A percentile compares a stretch with the other conserved stretches of the same genome.
Evolutionary conservation across 2,329 filamentous ascomycete species (phyloP).

Genomic region (Claviceps humidiphila): DNA sequence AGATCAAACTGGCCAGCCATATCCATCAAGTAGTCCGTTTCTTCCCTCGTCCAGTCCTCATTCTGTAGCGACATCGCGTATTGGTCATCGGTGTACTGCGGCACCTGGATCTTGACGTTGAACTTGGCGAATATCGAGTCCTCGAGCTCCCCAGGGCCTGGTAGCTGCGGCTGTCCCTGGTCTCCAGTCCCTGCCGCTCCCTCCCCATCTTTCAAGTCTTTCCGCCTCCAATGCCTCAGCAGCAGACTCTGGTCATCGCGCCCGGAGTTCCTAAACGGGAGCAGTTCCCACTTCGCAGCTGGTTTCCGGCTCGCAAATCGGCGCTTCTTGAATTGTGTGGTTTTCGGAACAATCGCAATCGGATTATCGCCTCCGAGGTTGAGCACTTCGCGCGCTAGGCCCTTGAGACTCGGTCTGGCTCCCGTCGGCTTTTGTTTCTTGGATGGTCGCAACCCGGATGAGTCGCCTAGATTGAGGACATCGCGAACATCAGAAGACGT

Average conservation of each 20-base stretch:
- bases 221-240: conserved; percentile 69
- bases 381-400: conserved; percentile 52
- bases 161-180: neutral
- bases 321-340: conserved; percentile 45
- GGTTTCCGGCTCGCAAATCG: conserved; percentile 41
- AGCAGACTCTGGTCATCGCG: conserved; percentile 54
- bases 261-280: conserved; percentile 64
- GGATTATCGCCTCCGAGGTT: conserved; percentile 53
- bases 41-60: conserved; percentile 76
- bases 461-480: conserved; percentile 66
- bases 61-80: conserved; percentile 64
- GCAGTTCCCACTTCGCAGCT: conserved; percentile 50
- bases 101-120: conserved; percentile 67
- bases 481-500: conserved; percentile 73
- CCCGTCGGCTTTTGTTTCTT: conserved; percentile 64
- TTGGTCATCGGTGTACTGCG: conserved; percentile 75
- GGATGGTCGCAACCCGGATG: conserved; percentile 38
- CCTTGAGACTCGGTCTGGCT: conserved; percentile 47
- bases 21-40: conserved; percentile 82
- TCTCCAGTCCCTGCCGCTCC: conserved; percentile 7
- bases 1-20: conserved; percentile 68
- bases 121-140: conserved; percentile 69
- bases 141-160: conserved; percentile 22
- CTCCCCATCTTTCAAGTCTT: conserved; percentile 25
- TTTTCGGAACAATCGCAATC: conserved; percentile 51